Base-by-base conservation (phyloP, 345 rosid species). In the Salix brachista region DNA sequence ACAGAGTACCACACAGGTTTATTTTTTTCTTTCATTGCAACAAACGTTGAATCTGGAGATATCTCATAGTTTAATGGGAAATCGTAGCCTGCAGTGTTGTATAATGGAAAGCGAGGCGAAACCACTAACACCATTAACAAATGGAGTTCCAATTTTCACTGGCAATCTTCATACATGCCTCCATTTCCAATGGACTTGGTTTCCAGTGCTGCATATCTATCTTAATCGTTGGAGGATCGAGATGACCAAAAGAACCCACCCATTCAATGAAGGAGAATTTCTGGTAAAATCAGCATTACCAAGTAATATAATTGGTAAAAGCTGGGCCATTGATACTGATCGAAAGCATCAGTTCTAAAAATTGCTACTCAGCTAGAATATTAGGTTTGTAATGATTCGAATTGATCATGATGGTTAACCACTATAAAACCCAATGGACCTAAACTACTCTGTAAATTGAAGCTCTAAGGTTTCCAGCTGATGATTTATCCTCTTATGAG, bases 401-500 rank as follows among this genome's bases (percentile, higher is more conserved):
- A 72, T 44, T 2, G 30, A 48, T 17, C 18, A 10, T 58, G 64
- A n/a, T 58, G 58, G 4, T 17, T 30, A 16, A 44, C 36, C 48
- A 25, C 67, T 52, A 60, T 23, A 32, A 18, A 32, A 34, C 44
- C 18, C 18, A 19, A 14, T 1, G 70, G 41, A 39, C 67, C 75
- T n/a, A 71, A 50, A 77, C 36, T 37, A 32, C 26, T 61, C 41
- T 50, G 65, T 66, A 71, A 78, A 60, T 60, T 50, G 42, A 75
- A 54, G 65, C 70, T 73, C 68, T 72, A 32, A 41, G 50, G 56
- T 79, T 76, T 79, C 69, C 69, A 68, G 25, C 36, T 52, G 58
- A 61, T 39, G 6, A 37, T 69, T 60, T 48, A 70, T 54, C 56
- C 73, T 61, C 75, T 23, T 52, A 26, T 1, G 65, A n/a, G 65